Evolutionary conservation across 495 filamentous ascomycete genomes (phyloP), one percentile per base, ranked within the genome.

Genomic region (Talaromyces ruber): DNA sequence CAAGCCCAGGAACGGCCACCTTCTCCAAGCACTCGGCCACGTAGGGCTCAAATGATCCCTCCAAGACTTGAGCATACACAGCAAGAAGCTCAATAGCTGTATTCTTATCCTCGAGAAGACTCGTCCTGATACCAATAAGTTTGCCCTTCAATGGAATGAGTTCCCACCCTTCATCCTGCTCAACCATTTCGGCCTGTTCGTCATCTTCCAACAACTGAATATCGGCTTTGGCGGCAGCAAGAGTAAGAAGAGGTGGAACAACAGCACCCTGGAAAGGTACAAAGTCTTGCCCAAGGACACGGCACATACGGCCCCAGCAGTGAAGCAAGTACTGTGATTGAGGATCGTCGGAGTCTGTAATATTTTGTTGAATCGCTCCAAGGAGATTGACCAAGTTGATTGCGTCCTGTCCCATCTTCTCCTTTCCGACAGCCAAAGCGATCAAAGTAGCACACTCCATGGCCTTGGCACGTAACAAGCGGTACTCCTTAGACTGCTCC

Each of bases 391-490:
- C 93, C 30, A 99, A 78, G 45, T 83, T 84, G 72, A 93, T 73
- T 5, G 93, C 93, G 75, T 99, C 93, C 60, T 80, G 76, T 16
- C 91, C 93, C 74, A 99, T 91, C 63, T 89, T 90, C 71, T 92
- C 88, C 74, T 93, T 92, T 25, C 95, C 94, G 62, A 99, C 95
- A 14, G 95, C 95, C 30, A 99, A 78, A 7, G 95, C 93, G 69
- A 99, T 98, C 50, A 99, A 76, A 14, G 95, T 98, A 32, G 95
- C 95, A 73, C 95, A 99, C 78, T 99, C 95, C 95, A 99, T 99
- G 9, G 95, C 95, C 79, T 99, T 99, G 14, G 95, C 93, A 64
- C 92, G 85, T 28, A 99, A 84, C 29, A 98, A 73, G 50, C 95
- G 82, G 72, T 90, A 89, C 67, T 99, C 95, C 77, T 95, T 98